These are phyloP conservation scores for Xylariaceae sp. DNA, from an alignment of 2,329 filamentous ascomycete species.

Conservation along the genomic window DNA sequence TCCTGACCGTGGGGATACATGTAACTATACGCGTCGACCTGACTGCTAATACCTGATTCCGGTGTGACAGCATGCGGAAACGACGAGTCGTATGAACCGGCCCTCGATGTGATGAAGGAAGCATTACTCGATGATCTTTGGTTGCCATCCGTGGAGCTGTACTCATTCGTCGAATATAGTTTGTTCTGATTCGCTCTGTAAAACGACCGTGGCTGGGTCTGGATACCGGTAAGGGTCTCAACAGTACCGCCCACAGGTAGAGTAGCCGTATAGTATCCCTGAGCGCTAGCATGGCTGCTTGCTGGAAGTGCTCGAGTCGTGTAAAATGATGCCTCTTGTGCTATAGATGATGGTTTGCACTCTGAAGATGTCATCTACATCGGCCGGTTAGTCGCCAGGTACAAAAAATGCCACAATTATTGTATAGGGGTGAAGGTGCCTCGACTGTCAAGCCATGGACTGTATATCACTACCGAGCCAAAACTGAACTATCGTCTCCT, in stretches of 20 bases:
- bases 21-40: slow-evolving; percentile 22
- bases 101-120: slow-evolving; percentile 19
- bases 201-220: slow-evolving; percentile 20
- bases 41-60: slow-evolving; percentile 18
- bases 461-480: not conserved
- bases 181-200: slow-evolving; percentile 18
- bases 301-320: slow-evolving; percentile 17
- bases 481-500: not conserved
- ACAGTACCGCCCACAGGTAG: slow-evolving; percentile 14
- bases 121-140: slow-evolving; percentile 21
- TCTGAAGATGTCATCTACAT: slow-evolving; percentile 23
- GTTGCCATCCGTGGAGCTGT: slow-evolving; percentile 20
- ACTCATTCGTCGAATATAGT: slow-evolving; percentile 20
- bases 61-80: slow-evolving; percentile 20
- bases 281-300: slow-evolving; percentile 18
- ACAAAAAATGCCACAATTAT: not conserved
- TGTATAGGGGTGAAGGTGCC: not conserved
- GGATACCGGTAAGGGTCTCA: slow-evolving; percentile 20
- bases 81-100: slow-evolving; percentile 24
- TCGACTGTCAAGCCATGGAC: not conserved
- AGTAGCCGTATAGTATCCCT: slow-evolving; percentile 19
- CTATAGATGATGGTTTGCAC: slow-evolving; percentile 20
- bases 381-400: slow-evolving; percentile 13
- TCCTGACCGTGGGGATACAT: slow-evolving; percentile 24
- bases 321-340: slow-evolving; percentile 23